A percentile compares a stretch with the other conserved stretches of the same genome.
Evolutionary conservation across 495 filamentous ascomycete genomes (phyloP).

Genomic region (Penicillium ochrochloron): DNA sequence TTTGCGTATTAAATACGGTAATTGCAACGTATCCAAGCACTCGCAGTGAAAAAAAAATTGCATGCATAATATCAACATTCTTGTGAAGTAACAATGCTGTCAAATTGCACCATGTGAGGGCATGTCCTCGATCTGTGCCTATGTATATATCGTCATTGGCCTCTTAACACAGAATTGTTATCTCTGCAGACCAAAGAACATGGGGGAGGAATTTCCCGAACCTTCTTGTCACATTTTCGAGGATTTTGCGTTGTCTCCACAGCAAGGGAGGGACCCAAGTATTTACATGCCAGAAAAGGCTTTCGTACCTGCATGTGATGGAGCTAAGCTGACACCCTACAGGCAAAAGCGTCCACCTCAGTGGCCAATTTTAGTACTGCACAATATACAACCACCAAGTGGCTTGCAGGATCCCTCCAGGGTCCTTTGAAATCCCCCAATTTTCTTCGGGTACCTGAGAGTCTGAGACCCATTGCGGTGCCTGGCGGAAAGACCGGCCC

Average conservation of each 20-base stretch:
- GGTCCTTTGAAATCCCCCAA: neutral
- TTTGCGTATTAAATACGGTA: neutral
- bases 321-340: neutral
- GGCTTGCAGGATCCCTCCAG: neutral
- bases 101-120: slow-evolving; percentile 4
- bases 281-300: slow-evolving; percentile 1
- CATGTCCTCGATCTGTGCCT: neutral
- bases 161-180: neutral
- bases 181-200: slow-evolving; percentile 3
- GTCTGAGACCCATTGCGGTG: slow-evolving; percentile 9
- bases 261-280: slow-evolving; percentile 11
- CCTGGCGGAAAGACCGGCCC: slow-evolving; percentile 5
- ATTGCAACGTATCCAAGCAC: neutral
- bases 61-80: neutral
- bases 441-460: slow-evolving; percentile 13
- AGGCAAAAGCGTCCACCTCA: neutral
- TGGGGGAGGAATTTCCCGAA: slow-evolving; percentile 23
- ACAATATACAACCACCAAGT: neutral
- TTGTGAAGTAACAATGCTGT: slow-evolving; percentile 3
- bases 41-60: neutral
- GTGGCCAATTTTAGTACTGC: neutral
- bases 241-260: slow-evolving; percentile 12
- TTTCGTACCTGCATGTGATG: slow-evolving; percentile 23
- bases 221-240: slow-evolving; percentile 24
- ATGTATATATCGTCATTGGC: slow-evolving; percentile 14